Evolutionary conservation across 257 asterid species (phyloP).

Genomic region (Linderniella brevidens): DNA sequence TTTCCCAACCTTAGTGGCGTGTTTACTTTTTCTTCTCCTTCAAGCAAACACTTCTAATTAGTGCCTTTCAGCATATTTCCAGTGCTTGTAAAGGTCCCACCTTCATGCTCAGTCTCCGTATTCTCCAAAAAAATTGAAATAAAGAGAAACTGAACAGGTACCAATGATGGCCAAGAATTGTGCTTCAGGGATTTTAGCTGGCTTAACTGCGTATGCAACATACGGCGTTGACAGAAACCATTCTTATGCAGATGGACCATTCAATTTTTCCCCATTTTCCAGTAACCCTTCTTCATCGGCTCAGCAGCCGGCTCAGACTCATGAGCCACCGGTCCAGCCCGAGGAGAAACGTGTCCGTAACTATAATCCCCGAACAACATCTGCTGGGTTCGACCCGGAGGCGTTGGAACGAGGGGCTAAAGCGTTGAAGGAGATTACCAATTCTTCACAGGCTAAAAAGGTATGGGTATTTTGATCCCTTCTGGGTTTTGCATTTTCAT

Average conservation of each 20-base stretch:
- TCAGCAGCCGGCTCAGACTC: conserved; percentile 20
- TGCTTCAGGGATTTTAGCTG: conserved; percentile 50
- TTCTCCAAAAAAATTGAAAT: no score
- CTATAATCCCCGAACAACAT: conserved; percentile 59
- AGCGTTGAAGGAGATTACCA: conserved; percentile 31
- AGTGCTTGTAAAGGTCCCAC: no score
- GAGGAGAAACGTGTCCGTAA: conserved; percentile 38
- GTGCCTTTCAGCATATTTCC: no score
- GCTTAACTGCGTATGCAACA: conserved; percentile 33
- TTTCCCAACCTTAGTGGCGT: no score
- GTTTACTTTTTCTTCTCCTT: no score
- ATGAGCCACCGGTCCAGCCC: conserved; percentile 19
- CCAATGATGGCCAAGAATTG: conserved; percentile 28
- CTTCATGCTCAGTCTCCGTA: no score
- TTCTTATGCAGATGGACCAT: conserved; percentile 44
- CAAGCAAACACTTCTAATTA: no score
- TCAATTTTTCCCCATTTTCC: conserved; percentile 36
- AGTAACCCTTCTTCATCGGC: conserved; percentile 22
- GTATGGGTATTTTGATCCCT: conserved; percentile 11
- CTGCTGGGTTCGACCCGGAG: conserved; percentile 84
- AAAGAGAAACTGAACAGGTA: no score
- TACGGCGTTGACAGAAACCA: conserved; percentile 20
- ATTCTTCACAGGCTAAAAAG: conserved; percentile 43
- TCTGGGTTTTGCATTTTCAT: no score
- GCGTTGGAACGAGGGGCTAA: conserved; percentile 67